Conservation (phyloP, 2,329 filamentous ascomycete genomes). For the Pseudogymnoascus pannorum region DNA sequence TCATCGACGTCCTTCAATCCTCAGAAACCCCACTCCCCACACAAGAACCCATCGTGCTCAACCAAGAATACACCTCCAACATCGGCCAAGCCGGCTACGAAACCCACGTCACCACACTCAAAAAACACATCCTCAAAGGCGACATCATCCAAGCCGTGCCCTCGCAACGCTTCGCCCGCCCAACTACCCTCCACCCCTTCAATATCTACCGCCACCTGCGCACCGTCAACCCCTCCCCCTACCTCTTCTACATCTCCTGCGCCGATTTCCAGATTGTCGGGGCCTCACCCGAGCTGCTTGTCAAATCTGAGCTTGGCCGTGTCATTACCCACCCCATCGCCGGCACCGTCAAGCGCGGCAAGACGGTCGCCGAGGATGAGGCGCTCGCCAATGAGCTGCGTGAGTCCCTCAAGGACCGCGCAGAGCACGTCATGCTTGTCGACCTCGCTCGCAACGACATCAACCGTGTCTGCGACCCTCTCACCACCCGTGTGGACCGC, state of each 20-base stretch:
- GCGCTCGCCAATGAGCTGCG: constrained; percentile 69
- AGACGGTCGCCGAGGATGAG: constrained; percentile 73
- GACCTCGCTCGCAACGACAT: constrained; percentile 94
- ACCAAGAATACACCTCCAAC: constrained; percentile 83
- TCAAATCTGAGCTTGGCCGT: constrained; percentile 78
- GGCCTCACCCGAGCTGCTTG: constrained; percentile 87
- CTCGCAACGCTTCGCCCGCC: constrained; percentile 84
- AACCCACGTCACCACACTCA: constrained; percentile 74
- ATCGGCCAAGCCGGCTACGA: constrained; percentile 86
- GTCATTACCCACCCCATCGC: constrained; percentile 97
- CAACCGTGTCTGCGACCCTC: constrained; percentile 88
- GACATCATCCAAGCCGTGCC: constrained; percentile 98
- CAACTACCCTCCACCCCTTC: constrained; percentile 88
- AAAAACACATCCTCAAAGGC: constrained; percentile 82
- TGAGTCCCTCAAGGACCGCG: constrained; percentile 80
- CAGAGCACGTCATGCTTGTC: constrained; percentile 96
- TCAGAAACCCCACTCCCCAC: constrained; percentile 70
- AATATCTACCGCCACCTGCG: constrained; percentile 95
- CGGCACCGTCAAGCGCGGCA: constrained; percentile 84
- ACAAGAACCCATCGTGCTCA: constrained; percentile 64
- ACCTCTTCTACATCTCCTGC: constrained; percentile 94
- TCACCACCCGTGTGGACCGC: constrained; percentile 82
- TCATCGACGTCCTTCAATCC: constrained; percentile 64
- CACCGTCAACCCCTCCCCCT: constrained; percentile 95
- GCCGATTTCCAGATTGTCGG: constrained; percentile 90